phyloP scores from a whole-genome alignment of 2,329 filamentous ascomycete genomes.

The Diplodia seriata region DNA sequence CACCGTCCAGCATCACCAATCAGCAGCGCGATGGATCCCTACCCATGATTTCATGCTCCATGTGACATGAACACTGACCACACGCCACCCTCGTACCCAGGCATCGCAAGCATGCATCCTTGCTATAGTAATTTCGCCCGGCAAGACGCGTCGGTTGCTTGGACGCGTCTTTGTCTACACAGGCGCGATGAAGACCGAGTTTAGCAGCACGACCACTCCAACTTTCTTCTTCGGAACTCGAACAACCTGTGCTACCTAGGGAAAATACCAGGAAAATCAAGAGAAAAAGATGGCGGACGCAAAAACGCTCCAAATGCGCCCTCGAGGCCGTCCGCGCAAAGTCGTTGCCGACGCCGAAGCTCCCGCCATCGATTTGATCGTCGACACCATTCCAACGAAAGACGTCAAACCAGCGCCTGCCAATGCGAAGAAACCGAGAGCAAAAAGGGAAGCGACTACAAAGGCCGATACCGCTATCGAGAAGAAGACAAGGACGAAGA shows the following conservation, averaged over 20 bases:
- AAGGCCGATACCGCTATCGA: neutral
- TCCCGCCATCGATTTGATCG: neutral
- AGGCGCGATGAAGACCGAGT: neutral
- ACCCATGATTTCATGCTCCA: neutral
- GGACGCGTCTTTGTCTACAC: neutral
- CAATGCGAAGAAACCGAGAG: neutral
- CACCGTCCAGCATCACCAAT: neutral
- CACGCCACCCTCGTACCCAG: neutral
- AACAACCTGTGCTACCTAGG: no score
- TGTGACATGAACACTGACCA: neutral
- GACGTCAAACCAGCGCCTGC: neutral
- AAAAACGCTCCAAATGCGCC: neutral
- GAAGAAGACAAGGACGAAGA: neutral
- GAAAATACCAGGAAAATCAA: no score
- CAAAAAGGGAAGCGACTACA: neutral
- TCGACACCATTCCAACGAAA: no score
- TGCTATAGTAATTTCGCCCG: neutral
- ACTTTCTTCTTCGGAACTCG: neutral
- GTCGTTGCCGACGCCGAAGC: slow-evolving; percentile 9
- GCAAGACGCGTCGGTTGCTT: neutral
- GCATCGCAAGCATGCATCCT: neutral
- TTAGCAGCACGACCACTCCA: neutral
- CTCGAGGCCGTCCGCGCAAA: slow-evolving; percentile 14
- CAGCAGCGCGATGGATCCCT: neutral
- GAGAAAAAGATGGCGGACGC: neutral